A percentile compares a stretch with the other conserved stretches of the same genome.
Conservation (phyloP, 1,139 yeast genomes). For the Pichia sp. region DNA sequence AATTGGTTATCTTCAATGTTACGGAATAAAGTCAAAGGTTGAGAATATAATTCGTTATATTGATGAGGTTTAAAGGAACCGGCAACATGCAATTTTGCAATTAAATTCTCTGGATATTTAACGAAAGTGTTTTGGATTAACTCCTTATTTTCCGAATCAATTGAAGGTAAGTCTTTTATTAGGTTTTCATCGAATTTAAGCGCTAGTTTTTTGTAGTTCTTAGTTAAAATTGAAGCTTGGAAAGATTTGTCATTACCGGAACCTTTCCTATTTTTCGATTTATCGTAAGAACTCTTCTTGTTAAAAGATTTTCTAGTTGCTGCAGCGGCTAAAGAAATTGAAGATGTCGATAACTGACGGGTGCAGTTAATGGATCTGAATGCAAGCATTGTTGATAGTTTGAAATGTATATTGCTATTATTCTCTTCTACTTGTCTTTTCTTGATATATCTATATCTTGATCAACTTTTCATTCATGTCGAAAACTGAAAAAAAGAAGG, state of each 20-base stretch:
- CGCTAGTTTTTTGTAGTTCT: slow-evolving; percentile 22
- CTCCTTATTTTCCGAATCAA: slow-evolving; percentile 14
- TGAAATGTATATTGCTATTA: no score
- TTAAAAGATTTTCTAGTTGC: slow-evolving; percentile 26
- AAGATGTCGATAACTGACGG: slow-evolving; percentile 12
- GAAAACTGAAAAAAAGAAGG: no score
- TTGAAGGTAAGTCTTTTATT: slow-evolving; percentile 17
- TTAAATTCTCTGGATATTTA: slow-evolving; percentile 18
- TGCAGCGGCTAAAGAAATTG: slow-evolving; percentile 13
- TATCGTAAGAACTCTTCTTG: slow-evolving; percentile 20
- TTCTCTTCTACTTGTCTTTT: no score
- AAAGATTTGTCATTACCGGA: slow-evolving; percentile 28
- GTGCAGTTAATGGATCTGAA: slow-evolving; percentile 1
- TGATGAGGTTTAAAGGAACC: slow-evolving; percentile 61
- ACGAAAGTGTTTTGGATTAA: slow-evolving; percentile 17
- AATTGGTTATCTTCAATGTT: slow-evolving; percentile 30
- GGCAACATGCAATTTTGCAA: slow-evolving; percentile 28
- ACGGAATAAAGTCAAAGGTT: slow-evolving; percentile 52
- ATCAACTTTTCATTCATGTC: not conserved
- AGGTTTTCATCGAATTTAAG: slow-evolving; percentile 14
- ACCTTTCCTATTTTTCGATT: slow-evolving; percentile 26
- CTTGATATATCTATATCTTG: no score
- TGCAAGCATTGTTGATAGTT: slow-evolving; percentile 7
- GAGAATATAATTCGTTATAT: slow-evolving; percentile 52
- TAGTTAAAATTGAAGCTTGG: slow-evolving; percentile 19